Evolutionary conservation across 169 alveolate genomes (phyloP), one percentile per base, ranked within the genome.

Genomic region (Babesia divergens): DNA sequence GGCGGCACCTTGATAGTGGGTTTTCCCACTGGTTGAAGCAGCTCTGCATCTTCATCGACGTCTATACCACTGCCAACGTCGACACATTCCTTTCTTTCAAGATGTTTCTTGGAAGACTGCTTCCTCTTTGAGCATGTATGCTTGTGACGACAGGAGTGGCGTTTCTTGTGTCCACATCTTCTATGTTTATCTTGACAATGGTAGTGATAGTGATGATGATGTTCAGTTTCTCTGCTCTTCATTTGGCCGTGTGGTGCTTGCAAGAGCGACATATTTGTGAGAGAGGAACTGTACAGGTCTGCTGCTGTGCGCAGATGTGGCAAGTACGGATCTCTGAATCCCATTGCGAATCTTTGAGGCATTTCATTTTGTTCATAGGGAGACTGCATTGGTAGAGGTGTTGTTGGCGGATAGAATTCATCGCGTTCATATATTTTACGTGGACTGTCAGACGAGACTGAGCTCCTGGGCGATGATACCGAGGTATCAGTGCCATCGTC

Each of bases 151-250:
- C 52, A 44, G 26, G 26, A 2, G 52, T 44, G 52, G 60, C 53
- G 43, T 35, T 38, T 47, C 46, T 24, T 62, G 44, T 70, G 70
- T 11, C 18, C 22, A 38, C 72, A 70, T 46, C 59, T 3, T 0
- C 44, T 14, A 32, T 70, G 60, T 16, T 18, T 2, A 22, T 59
- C 72, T 34, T 11, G 7, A 31, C 56, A 66, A 64, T 70, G 72
- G 62, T 47, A 37, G 62, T 70, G 82, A 26, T 66, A 53, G 24
- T 66, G 67, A 34, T 66, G 65, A 34, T 66, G 77, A 11, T 20
- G 44, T 65, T 53, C 53, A 46, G 5, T 22, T 43, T 32, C 20
- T 65, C 74, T 22, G 60, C 31, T 9, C 32, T 14, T n/a, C n/a
- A 35, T 31, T 32, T 35, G 28, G 18, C 20, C 46, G 32, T 40